Conservation (phyloP, 148 eudicot species). For the Nepenthes mirabilis region DNA sequence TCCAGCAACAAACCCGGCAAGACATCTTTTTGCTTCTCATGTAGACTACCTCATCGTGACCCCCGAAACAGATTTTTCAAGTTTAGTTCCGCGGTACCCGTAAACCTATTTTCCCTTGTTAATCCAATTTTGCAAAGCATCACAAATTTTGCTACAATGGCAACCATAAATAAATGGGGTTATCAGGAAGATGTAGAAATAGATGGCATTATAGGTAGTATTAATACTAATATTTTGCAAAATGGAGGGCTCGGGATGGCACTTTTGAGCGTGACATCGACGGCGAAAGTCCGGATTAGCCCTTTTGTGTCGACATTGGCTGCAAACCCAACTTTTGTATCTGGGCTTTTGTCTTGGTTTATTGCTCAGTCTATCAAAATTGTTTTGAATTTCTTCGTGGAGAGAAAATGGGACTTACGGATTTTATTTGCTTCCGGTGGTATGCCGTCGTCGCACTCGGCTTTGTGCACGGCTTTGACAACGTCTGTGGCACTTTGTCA, state of each 20-base stretch:
- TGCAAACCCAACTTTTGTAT: constrained; percentile 64
- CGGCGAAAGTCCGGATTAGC: constrained; percentile 48
- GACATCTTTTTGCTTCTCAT: constrained; percentile 9
- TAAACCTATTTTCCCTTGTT: constrained; percentile 20
- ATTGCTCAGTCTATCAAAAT: constrained; percentile 62
- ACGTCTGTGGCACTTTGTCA: constrained; percentile 82
- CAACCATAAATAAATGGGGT: constrained; percentile 19
- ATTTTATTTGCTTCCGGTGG: constrained; percentile 76
- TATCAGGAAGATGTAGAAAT: constrained; percentile 9
- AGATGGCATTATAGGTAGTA: constrained; percentile 1
- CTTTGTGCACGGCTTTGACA: constrained; percentile 73
- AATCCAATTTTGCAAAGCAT: constrained; percentile 21
- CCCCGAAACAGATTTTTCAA: constrained; percentile 2
- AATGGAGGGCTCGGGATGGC: constrained; percentile 53
- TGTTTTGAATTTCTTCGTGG: constrained; percentile 56
- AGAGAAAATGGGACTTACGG: constrained; percentile 71
- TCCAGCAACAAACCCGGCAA: constrained; percentile 13
- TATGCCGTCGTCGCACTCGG: constrained; percentile 94
- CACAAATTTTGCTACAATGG: constrained; percentile 6
- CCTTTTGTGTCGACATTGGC: constrained; percentile 64
- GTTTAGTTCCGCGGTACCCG: constrained; percentile 11
- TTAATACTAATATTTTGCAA: constrained; percentile 13
- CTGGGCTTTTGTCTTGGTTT: constrained; percentile 55
- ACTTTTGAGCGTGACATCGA: constrained; percentile 43
- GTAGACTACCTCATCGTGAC: constrained; percentile 1